A percentile compares a stretch with the other conserved stretches of the same genome.
These are phyloP conservation scores for Dovyalis caffra DNA, from an alignment of 345 rosid genomes.

Conservation along the genomic window DNA sequence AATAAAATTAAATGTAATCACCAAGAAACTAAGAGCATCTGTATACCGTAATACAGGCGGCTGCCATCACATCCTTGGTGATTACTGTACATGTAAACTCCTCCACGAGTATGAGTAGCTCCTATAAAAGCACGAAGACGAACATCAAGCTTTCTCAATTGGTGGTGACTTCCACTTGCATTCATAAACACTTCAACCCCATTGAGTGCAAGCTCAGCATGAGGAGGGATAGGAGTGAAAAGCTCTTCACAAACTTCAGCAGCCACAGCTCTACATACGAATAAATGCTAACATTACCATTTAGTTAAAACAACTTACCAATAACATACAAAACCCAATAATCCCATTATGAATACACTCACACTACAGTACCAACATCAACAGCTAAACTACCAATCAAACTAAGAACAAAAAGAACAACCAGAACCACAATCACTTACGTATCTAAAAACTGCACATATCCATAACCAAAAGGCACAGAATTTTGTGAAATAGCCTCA, in stretches of 20 bases:
- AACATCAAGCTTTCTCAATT: conserved; percentile 76
- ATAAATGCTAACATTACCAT: background rate
- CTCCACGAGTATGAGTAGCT: conserved; percentile 83
- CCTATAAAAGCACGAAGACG: conserved; percentile 73
- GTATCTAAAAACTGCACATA: conserved; percentile 82
- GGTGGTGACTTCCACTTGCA: conserved; percentile 98
- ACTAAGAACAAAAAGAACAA: background rate
- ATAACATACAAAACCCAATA: background rate
- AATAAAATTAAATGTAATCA: background rate
- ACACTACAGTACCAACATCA: too few species aligned
- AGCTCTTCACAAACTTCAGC: conserved; percentile 96
- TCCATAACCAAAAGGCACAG: conserved; percentile 88
- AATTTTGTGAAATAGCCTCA: conserved; percentile 67
- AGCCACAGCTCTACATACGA: conserved; percentile 71
- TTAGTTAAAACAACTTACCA: background rate
- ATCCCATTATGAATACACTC: too few species aligned
- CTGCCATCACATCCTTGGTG: conserved; percentile 98
- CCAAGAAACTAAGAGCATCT: background rate
- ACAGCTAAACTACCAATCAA: too few species aligned
- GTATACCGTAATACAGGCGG: conserved; percentile 81
- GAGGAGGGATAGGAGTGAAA: conserved; percentile 75
- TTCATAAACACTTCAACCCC: conserved; percentile 97
- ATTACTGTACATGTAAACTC: conserved; percentile 96
- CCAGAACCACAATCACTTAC: conserved; percentile 31
- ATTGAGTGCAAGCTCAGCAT: conserved; percentile 90